Evolutionary conservation across 305 asterid genomes (phyloP), one percentile per base, ranked within the genome.

Genomic region (Fraxinus velutina): DNA sequence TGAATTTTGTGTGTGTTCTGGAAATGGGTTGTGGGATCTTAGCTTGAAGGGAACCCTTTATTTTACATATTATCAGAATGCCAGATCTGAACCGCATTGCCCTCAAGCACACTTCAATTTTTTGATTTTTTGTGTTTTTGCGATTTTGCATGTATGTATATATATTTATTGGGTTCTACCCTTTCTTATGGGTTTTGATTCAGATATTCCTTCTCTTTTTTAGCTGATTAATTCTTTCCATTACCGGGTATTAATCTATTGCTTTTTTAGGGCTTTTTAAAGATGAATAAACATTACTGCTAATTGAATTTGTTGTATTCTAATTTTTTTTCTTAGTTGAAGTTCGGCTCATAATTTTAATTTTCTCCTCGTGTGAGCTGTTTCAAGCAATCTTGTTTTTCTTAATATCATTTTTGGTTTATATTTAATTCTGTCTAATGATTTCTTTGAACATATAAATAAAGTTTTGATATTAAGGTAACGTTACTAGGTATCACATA

Each of bases 51-150:
- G 78, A 9, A 10, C 42, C 78, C 75, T 86, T 81, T 24, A 15
- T 62, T 78, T 37, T 74, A 55, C 83, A 80, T 79, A 90, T 90
- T 88, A 78, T 78, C 12, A 60, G 36, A 76, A 30, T 80, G 79
- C 52, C 88, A 92, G 96, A 90, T 92, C 96, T 92, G 92, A 86
- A 73, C 87, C 84, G 30, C 91, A 82, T 85, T 83, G 66, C 76
- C 57, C 47, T 36, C 68, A 78, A 76, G 75, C 78, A 50, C 77
- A 70, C 60, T 87, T 30, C 55, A 7, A 29, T 36, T 75, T 30
- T 0, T 17, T 19, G 17, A 8, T 7, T 30, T 9, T 75, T 66
- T 76, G 64, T 52, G 72, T 64, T 81, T 82, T 62, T 57, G 47
- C 77, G 75, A 72, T 79, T 84, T 55, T 78, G 73, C 70, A 27